These are phyloP conservation scores for Cercospora sesami DNA, from an alignment of 2,329 filamentous ascomycete genomes.

Conservation along the genomic window DNA sequence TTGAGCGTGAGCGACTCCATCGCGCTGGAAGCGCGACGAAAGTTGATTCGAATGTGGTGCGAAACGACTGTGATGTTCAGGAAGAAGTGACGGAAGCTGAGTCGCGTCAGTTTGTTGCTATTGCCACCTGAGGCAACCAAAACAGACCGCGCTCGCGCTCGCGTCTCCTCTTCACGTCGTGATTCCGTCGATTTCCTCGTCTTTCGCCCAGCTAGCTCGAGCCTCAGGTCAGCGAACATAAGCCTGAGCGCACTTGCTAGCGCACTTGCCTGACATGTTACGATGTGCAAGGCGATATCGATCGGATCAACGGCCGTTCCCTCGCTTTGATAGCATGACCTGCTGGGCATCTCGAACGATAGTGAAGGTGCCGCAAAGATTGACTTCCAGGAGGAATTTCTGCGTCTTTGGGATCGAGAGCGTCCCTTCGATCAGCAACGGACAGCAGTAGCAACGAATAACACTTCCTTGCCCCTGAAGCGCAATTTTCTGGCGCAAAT, in stretches of 20 bases:
- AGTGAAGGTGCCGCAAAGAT: background rate
- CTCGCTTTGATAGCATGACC: background rate
- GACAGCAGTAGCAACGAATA: background rate
- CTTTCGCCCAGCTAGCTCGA: background rate
- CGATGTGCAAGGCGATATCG: background rate
- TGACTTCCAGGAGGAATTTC: background rate
- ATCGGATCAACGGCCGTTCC: background rate
- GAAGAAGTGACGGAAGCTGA: background rate
- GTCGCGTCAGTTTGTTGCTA: background rate
- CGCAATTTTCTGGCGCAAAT: background rate
- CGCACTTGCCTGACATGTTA: background rate
- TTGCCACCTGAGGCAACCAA: background rate
- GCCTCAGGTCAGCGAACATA: background rate
- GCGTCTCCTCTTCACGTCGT: background rate
- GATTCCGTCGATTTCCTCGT: background rate
- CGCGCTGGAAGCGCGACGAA: background rate
- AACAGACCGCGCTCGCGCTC: background rate
- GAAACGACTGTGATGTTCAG: background rate
- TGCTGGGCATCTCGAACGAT: background rate
- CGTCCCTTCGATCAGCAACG: background rate
- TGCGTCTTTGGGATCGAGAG: background rate
- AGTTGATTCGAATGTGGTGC: background rate
- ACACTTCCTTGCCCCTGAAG: background rate
- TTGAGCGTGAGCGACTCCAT: background rate
- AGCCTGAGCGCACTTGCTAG: background rate